Evolutionary conservation across 108 stramenopile species (phyloP).

Genomic region (Epipyxis sp.): DNA sequence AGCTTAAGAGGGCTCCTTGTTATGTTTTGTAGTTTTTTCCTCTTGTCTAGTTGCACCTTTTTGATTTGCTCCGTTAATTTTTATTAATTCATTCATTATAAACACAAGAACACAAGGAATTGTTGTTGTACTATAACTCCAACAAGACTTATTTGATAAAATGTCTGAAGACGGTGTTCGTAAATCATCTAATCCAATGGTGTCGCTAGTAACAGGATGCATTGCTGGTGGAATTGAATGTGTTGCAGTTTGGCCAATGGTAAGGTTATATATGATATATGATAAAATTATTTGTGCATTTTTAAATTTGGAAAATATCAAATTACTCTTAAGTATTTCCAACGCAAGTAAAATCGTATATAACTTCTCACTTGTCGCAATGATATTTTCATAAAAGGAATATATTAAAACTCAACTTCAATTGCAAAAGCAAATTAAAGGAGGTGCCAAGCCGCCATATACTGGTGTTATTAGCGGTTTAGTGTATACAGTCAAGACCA

Average conservation of each 20-base stretch:
- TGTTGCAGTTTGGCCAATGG: slow-evolving; percentile 84
- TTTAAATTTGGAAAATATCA: slow-evolving; percentile 12
- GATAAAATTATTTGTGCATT: background rate
- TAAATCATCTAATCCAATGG: slow-evolving; percentile 47
- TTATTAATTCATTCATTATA: too few relatives aligned
- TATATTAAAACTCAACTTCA: slow-evolving; percentile 61
- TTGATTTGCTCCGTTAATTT: too few relatives aligned
- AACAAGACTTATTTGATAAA: too few relatives aligned
- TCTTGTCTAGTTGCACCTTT: too few relatives aligned
- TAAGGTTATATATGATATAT: too few relatives aligned
- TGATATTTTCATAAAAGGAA: too few relatives aligned
- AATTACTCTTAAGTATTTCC: slow-evolving; percentile 45
- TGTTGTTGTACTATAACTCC: too few relatives aligned
- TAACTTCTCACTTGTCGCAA: background rate
- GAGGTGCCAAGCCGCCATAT: slow-evolving; percentile 64
- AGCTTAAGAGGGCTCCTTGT: too few relatives aligned
- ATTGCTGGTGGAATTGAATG: slow-evolving; percentile 54
- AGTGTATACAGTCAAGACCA: slow-evolving; percentile 74
- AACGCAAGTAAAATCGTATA: background rate
- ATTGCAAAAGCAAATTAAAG: slow-evolving; percentile 58
- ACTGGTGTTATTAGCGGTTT: slow-evolving; percentile 77
- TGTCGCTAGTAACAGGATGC: slow-evolving; percentile 42
- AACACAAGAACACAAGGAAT: too few relatives aligned
- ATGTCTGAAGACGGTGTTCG: slow-evolving; percentile 22
- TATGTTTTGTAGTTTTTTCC: too few relatives aligned